A percentile compares a stretch with the other conserved stretches of the same genome.
Evolutionary conservation across 176 grass and related monocot genomes (phyloP).

Genomic region (Puya raimondii): DNA sequence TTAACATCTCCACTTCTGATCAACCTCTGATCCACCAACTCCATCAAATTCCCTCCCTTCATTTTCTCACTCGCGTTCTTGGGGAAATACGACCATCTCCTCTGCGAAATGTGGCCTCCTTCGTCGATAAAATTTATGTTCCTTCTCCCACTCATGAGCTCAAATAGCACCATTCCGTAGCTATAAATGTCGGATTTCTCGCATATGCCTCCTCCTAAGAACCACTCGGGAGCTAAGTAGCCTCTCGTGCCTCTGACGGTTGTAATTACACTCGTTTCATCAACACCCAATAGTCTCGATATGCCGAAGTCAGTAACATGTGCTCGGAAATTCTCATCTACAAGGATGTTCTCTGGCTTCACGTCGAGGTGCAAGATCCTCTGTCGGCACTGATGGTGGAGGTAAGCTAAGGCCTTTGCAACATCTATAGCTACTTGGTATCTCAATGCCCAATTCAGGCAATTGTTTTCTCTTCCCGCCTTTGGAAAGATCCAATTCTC

Average conservation of each 20-base stretch:
- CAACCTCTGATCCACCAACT: not conserved
- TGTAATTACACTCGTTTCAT: not conserved
- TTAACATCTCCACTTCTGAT: slow-evolving; percentile 5
- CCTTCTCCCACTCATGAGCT: slow-evolving; percentile 4
- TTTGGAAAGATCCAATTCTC: slow-evolving; percentile 4
- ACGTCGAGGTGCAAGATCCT: slow-evolving; percentile 14
- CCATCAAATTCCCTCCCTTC: slow-evolving; percentile 8
- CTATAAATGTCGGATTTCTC: slow-evolving; percentile 8
- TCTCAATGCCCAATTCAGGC: not conserved
- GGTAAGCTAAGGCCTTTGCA: slow-evolving; percentile 10
- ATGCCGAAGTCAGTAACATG: slow-evolving; percentile 6
- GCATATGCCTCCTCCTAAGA: not conserved
- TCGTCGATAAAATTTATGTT: not conserved
- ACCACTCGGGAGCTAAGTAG: slow-evolving; percentile 1
- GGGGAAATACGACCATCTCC: slow-evolving; percentile 11
- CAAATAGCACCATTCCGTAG: slow-evolving; percentile 7
- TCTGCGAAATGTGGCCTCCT: not conserved
- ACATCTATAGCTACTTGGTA: not conserved
- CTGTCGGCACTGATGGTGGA: slow-evolving; percentile 9
- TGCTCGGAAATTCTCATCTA: not conserved
- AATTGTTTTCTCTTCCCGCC: not conserved
- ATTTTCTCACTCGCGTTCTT: slow-evolving; percentile 10
- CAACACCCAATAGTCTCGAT: not conserved
- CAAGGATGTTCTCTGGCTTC: slow-evolving; percentile 12
- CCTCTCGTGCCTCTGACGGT: not conserved